Evolutionary conservation across 345 rosid species (phyloP).

Genomic region (Hibiscus tridactylites): DNA sequence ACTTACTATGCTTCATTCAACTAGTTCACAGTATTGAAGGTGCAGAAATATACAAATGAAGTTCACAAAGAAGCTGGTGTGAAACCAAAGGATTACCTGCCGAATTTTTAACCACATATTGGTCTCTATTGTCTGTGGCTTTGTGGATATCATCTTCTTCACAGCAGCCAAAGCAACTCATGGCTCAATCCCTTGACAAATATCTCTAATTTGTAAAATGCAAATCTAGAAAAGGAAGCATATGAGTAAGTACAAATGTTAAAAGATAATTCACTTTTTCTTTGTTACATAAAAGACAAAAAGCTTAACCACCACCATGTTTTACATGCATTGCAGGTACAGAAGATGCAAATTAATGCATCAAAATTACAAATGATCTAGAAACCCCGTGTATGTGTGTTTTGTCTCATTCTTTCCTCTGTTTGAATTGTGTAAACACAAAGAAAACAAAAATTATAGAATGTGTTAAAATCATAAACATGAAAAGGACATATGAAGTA

Average conservation of each 20-base stretch:
- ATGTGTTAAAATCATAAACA: background rate
- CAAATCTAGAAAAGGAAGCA: background rate
- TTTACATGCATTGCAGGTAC: background rate
- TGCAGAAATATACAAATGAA: background rate
- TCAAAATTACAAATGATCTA: background rate
- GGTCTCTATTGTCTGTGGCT: conserved; percentile 60
- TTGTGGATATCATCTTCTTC: conserved; percentile 65
- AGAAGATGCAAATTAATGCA: background rate
- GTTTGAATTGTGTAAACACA: background rate
- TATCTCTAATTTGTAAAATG: conserved; percentile 6
- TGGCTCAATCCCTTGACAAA: conserved; percentile 25
- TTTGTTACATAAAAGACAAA: background rate
- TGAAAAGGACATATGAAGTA: background rate
- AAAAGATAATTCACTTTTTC: background rate
- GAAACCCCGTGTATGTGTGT: background rate
- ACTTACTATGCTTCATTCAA: background rate
- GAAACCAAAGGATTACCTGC: conserved; percentile 40
- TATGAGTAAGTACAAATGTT: background rate
- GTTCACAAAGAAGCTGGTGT: background rate
- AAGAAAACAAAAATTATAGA: background rate
- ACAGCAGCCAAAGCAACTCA: conserved; percentile 88
- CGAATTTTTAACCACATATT: conserved; percentile 44
- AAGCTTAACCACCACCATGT: background rate
- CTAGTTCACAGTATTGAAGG: background rate
- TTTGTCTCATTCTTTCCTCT: background rate